Conservation (phyloP, 2,329 filamentous ascomycete species). For the Trichoderma harzianum region DNA sequence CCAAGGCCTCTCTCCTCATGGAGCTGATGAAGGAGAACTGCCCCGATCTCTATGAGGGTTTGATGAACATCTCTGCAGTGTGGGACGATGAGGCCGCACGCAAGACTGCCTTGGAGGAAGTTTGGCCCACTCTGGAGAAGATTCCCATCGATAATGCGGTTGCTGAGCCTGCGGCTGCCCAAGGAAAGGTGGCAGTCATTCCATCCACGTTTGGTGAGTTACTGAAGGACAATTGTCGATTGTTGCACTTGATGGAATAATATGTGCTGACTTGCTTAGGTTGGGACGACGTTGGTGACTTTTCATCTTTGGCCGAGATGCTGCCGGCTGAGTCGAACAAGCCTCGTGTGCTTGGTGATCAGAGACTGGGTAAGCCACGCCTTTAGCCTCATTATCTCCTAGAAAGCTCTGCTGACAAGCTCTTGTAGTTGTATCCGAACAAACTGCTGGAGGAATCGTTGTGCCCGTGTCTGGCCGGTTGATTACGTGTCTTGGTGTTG, state of each 20-base stretch:
- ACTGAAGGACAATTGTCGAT: not conserved
- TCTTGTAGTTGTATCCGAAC: slow-evolving; percentile 24
- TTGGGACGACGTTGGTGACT: slow-evolving; percentile 30
- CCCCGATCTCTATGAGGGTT: slow-evolving; percentile 23
- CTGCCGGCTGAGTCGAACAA: slow-evolving; percentile 26
- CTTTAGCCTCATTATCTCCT: too few relatives aligned
- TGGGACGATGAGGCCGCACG: slow-evolving; percentile 27
- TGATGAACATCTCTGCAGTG: slow-evolving; percentile 25
- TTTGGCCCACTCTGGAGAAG: slow-evolving; percentile 27
- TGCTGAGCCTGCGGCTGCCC: slow-evolving; percentile 28
- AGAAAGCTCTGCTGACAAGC: not conserved
- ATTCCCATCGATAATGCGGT: slow-evolving; percentile 28
- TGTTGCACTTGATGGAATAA: not conserved
- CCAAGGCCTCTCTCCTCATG: slow-evolving; percentile 28
- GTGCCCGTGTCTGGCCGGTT: slow-evolving; percentile 27
- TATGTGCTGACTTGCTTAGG: slow-evolving; percentile 18
- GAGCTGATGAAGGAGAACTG: slow-evolving; percentile 26
- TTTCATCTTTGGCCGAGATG: slow-evolving; percentile 28
- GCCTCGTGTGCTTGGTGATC: slow-evolving; percentile 25
- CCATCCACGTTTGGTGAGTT: slow-evolving; percentile 26
- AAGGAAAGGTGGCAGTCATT: slow-evolving; percentile 28
- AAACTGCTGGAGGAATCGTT: slow-evolving; percentile 27
- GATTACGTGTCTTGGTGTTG: slow-evolving; percentile 27
- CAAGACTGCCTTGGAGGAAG: slow-evolving; percentile 23
- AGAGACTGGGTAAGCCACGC: slow-evolving; percentile 22